Evolutionary conservation across 2,329 filamentous ascomycete genomes (phyloP).

Genomic region (Venturia pyrina): DNA sequence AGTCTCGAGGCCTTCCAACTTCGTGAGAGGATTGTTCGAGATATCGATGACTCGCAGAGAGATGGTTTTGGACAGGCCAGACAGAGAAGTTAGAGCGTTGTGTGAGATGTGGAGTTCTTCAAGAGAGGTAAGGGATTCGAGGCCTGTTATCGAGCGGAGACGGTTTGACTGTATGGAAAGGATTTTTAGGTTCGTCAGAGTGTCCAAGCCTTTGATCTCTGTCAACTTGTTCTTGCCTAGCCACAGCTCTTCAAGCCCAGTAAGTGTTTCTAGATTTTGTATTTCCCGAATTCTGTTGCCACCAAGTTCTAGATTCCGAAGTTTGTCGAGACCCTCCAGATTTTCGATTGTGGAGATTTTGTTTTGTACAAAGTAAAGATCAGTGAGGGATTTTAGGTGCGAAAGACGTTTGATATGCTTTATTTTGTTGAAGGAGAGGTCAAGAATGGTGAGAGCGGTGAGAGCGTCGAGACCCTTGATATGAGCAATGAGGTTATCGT

Average conservation of each 20-base stretch:
- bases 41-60: constrained; percentile 72
- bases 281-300: constrained; percentile 83
- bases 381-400: constrained; percentile 66
- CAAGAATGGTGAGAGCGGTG: constrained; percentile 64
- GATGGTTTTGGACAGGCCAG: constrained; percentile 46
- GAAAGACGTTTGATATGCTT: constrained; percentile 90
- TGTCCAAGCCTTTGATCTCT: constrained; percentile 61
- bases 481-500: constrained; percentile 90
- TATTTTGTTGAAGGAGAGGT: constrained; percentile 98
- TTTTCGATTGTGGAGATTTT: constrained; percentile 84
- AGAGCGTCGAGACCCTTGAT: constrained; percentile 75
- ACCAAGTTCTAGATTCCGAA: constrained; percentile 80
- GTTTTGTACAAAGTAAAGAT: constrained; percentile 90
- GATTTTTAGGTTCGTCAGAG: constrained; percentile 69
- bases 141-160: constrained; percentile 65
- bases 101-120: constrained; percentile 95
- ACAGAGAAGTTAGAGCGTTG: constrained; percentile 72
- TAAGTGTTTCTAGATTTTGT: constrained; percentile 68
- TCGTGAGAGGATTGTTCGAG: constrained; percentile 73
- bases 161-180: constrained; percentile 95
- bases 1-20: constrained; percentile 60
- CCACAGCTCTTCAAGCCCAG: constrained; percentile 81
- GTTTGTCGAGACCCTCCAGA: constrained; percentile 60
- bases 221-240: constrained; percentile 95
- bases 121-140: constrained; percentile 62